Base-by-base conservation (phyloP, 164 flowering plant species). In the Houttuynia cordata region DNA sequence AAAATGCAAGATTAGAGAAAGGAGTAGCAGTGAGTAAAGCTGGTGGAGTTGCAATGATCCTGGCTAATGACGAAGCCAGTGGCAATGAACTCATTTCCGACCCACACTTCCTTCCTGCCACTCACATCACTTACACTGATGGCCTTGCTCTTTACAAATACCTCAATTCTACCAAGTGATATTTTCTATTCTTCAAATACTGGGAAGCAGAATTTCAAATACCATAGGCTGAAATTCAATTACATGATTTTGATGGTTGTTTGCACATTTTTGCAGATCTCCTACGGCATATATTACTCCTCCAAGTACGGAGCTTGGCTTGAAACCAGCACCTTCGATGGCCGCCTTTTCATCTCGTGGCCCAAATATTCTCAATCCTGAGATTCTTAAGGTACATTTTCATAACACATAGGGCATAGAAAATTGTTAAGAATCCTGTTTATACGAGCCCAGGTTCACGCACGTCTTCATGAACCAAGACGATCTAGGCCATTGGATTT, bases 271-370 rank as follows among this genome's bases (percentile, higher is more conserved):
- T 15, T 22, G 20, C 66, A 86, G 92, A 75, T 67, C 62, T 34
- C 86, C 91, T 0, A 57, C 53, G 56, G 97, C 82, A 30, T 75
- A 75, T 64, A 73, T 88, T 15, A 78, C 83, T 1, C 79, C 54
- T 24, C 56, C 74, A 30, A 69, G 49, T 10, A 82, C 94, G 15
- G 23, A 60, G 23, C 10, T 80, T 40, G 73, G 63, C 52, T 57
- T 71, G 5, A 81, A 78, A 45, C 91, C 96, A 49, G 80, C 96
- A 7, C 97, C 96, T 0, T 64, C 80, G 67, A 87, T 86, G 91
- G 96, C 96, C 49, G 71, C 82, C 8, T 91, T 88, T 64, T 88
- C 97, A 8, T 88, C 96, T 0, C 73, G 58, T 60, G 97, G 97
- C 56, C 97, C 97, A 1, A 88, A 80, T 57, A 42, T 63, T 10